Evolutionary conservation across 345 rosid genomes (phyloP), one percentile per base, ranked within the genome.

Genomic region (Tarenaya hassleriana): DNA sequence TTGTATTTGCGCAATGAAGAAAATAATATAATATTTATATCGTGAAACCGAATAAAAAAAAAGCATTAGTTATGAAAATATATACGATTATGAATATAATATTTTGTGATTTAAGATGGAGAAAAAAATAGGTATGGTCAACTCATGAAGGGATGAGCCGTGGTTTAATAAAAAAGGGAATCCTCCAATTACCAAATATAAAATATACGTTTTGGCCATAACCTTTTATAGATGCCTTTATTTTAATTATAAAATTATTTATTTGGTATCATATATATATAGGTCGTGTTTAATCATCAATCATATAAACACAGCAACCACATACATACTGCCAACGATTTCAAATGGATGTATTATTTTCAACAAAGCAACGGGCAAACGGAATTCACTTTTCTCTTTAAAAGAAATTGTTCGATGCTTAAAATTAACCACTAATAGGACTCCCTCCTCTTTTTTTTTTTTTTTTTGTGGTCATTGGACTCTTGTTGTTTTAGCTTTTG

Each of bases 311-410:
- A 58, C 39, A 52, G 63, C 45, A 52, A 59, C 52, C 69, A 50
- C 34, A 47, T 71, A 14, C 45, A n/a, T n/a, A n/a, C n/a, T 58
- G 67, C 71, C 63, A 68, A 74, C 49, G 68, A 70, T 50, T 44
- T 69, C n/a, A n/a, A 66, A 57, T 58, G 77, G 78, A 72, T 69
- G 43, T 48, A 69, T 53, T 62, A 67, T 62, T 75, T 78, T 67
- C 72, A 74, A 44, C 44, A 72, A 82, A 76, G 79, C 74, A 64
- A 71, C 56, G 55, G 73, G 72, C 67, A 73, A 63, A 53, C 11
- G 38, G 80, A 71, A 75, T 70, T 76, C 69, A 55, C 66, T 14
- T 69, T 74, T 66, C 41, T 40, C 13, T 20, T 21, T 32, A 50
- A 37, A 24, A n/a, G 16, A 43, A 64, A 43, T 27, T 58, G 60